Base-by-base conservation (phyloP, 192 early-diverging fungal species). In the Umbelopsis ramanniana region DNA sequence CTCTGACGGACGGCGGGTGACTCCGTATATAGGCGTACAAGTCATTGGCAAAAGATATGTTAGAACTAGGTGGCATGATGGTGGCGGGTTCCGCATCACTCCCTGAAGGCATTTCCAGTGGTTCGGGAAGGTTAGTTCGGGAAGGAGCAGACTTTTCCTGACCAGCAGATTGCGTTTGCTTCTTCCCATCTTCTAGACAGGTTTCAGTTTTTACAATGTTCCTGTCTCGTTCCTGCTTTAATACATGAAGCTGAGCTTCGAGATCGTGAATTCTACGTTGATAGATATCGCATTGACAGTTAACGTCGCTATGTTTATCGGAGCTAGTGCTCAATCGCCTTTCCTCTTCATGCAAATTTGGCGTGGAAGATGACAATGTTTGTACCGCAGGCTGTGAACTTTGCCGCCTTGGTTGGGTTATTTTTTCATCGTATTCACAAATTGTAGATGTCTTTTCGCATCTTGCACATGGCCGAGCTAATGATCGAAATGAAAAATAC, bases 81-180 rank as follows among this genome's bases (percentile, higher is more conserved):
- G 57, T 35, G 12, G 5, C 26, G 33, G 29, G 14, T 17, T 63
- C 57, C 3, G 57, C 26, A 38, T 35, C 57, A 33, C 35, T 63
- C 19, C 10, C 15, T 17, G n/a, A 17, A 12, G 14, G 15, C 15
- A 19, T 63, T 19, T 63, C 57, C 7, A 11, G 6, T 26, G 53
- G 23, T 63, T 63, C 57, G 17, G 15, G 17, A 37, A 17, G 57
- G 29, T 37, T 50, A 6, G 17, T 63, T 63, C 57, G 57, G 2
- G 29, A 33, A 63, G 26, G 11, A 37, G 57, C 57, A 63, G 57
- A 63, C 57, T 63, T 63, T 63, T 63, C 57, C 57, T 63, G 57
- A 35, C 57, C 57, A 63, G 57, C 57, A 63, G 57, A 63, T 63
- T 35, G 57, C 19, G 57, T 63, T 63, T 63, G 57, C 57, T 63